Percentiles rank a stretch among this genome's conserved stretches.
These are phyloP conservation scores for Dendrocalamus latiflorus DNA, from an alignment of 202 grass and related monocot species.

Conservation along the genomic window DNA sequence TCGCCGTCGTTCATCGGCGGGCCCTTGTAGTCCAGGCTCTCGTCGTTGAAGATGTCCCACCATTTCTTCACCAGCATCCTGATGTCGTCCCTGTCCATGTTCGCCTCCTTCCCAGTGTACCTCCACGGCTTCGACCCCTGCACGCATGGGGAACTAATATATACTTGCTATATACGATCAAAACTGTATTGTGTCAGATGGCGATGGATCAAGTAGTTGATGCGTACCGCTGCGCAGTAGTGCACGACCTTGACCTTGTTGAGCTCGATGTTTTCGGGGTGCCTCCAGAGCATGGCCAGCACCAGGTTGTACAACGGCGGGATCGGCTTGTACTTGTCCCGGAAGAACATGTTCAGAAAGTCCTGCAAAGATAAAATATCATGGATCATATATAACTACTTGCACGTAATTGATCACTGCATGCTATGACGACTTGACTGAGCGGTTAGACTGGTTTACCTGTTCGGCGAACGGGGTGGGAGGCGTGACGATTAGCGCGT, in stretches of 20 bases:
- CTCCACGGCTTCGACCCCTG: slow-evolving; percentile 74
- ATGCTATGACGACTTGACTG: no score
- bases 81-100: slow-evolving; percentile 69
- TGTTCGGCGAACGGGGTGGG: slow-evolving; percentile 68
- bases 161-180: no score
- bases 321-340: slow-evolving; percentile 45
- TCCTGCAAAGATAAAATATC: slow-evolving; percentile 33
- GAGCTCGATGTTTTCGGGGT: slow-evolving; percentile 55
- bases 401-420: no score
- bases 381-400: not conserved
- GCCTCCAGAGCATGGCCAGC: slow-evolving; percentile 75
- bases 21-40: slow-evolving; percentile 41
- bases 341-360: slow-evolving; percentile 74
- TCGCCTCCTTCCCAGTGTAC: slow-evolving; percentile 59
- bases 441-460: not conserved
- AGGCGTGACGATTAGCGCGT: slow-evolving; percentile 26
- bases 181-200: no score
- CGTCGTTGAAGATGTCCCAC: slow-evolving; percentile 53
- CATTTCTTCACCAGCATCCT: slow-evolving; percentile 55
- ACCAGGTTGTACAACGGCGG: slow-evolving; percentile 54
- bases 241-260: slow-evolving; percentile 66
- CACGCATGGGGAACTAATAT: not conserved
- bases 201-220: not conserved
- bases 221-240: slow-evolving; percentile 60
- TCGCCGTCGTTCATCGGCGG: not conserved